A percentile compares a stretch with the other conserved stretches of the same genome.
Conservation (phyloP, 2,329 filamentous ascomycete species). For the Fusarium sacchari region DNA sequence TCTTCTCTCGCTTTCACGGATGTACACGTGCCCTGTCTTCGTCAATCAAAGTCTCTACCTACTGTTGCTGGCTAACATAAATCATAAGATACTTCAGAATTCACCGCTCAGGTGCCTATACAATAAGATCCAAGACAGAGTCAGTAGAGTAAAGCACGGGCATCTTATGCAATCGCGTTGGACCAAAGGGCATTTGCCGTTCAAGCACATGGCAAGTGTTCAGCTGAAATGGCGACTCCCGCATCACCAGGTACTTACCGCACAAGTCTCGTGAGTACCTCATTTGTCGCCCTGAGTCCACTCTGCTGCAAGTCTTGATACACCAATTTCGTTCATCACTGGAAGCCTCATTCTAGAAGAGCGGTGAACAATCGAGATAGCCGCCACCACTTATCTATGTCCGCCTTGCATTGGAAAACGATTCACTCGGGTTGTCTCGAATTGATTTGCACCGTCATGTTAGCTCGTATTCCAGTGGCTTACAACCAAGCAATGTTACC, state of each 20-base stretch:
- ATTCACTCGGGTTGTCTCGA: constrained; percentile 4
- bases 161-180: neutral
- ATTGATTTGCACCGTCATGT: neutral
- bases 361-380: constrained; percentile 31
- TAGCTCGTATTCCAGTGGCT: neutral
- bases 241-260: constrained; percentile 11
- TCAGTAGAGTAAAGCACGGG: constrained; percentile 14
- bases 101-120: constrained; percentile 12
- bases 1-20: constrained; percentile 1
- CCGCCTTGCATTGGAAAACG: neutral
- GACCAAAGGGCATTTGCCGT: constrained; percentile 10
- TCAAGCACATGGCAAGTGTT: constrained; percentile 27
- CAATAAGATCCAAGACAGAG: neutral
- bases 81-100: neutral
- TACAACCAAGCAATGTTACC: neutral
- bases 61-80: neutral
- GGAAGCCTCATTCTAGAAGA: constrained; percentile 34
- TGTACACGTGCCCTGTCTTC: constrained; percentile 22
- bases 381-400: constrained; percentile 11
- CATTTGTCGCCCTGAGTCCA: constrained; percentile 25
- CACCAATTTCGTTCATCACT: constrained; percentile 4
- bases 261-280: constrained; percentile 4
- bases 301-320: constrained; percentile 17
- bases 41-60: neutral
- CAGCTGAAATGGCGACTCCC: constrained; percentile 12